Evolutionary conservation across 176 grass and related monocot genomes (phyloP).

Genomic region (Elaeis guineensis): DNA sequence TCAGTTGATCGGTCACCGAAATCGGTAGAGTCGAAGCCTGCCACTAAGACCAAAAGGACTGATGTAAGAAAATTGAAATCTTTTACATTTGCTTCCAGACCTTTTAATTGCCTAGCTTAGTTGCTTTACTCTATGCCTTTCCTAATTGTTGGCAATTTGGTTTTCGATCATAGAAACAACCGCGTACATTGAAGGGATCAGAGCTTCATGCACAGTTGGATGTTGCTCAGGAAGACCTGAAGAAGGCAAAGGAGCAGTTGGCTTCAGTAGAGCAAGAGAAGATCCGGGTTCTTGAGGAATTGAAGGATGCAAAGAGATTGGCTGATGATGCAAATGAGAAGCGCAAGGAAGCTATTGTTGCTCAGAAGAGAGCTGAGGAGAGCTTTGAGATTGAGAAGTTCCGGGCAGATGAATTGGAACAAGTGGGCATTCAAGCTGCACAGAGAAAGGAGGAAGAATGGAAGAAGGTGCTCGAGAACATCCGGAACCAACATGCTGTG

Average conservation of each 20-base stretch:
- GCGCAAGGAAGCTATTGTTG: constrained; percentile 41
- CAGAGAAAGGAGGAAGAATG: constrained; percentile 49
- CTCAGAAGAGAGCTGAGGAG: constrained; percentile 53
- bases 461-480: constrained; percentile 31
- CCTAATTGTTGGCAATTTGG: background rate
- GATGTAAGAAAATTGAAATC: constrained; percentile 20
- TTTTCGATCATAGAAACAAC: constrained; percentile 40
- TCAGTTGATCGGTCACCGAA: constrained; percentile 34
- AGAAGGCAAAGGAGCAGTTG: constrained; percentile 39
- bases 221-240: constrained; percentile 44
- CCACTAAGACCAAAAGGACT: constrained; percentile 20
- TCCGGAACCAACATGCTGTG: constrained; percentile 42
- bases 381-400: constrained; percentile 62
- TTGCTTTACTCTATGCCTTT: no score
- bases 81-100: background rate
- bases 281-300: constrained; percentile 33
- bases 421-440: constrained; percentile 31
- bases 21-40: constrained; percentile 38
- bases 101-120: background rate
- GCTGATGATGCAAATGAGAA: constrained; percentile 35
- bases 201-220: constrained; percentile 54
- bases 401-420: constrained; percentile 58
- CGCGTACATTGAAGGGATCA: constrained; percentile 28
- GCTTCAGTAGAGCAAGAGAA: constrained; percentile 43
- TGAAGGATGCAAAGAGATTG: constrained; percentile 27